Conservation (phyloP, 1,284 basidiomycete genomes). For the Neonothopanus nambi region DNA sequence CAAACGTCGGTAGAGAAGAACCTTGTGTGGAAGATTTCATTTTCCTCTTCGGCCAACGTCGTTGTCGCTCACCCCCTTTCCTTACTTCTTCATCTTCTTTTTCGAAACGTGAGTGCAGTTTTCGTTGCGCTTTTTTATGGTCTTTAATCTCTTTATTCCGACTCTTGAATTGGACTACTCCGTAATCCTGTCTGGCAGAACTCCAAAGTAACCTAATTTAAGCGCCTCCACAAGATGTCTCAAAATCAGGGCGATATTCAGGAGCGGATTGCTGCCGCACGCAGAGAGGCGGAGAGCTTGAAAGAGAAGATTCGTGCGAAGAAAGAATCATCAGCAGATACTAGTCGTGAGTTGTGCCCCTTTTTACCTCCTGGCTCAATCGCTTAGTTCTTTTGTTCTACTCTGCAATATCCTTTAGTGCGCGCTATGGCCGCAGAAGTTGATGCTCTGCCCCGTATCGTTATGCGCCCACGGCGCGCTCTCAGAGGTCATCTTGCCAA, state of each 20-base stretch:
- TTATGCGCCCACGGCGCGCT: constrained; percentile 93
- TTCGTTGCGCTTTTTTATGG: neutral
- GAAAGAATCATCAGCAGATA: constrained; percentile 94
- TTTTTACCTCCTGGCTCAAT: constrained; percentile 2
- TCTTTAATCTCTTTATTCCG: constrained; percentile 6
- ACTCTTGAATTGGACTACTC: neutral
- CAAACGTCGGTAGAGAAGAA: constrained; percentile 2
- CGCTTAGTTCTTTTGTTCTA: neutral
- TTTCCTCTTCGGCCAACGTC: neutral
- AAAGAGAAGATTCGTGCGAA: constrained; percentile 97
- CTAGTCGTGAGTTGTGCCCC: constrained; percentile 72
- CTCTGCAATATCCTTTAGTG: constrained; percentile 50
- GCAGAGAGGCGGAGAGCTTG: constrained; percentile 93
- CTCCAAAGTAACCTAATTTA: neutral
- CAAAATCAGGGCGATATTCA: constrained; percentile 86
- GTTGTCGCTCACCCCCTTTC: neutral
- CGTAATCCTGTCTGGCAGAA: neutral
- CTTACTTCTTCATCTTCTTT: neutral
- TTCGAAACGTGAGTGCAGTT: too few species aligned
- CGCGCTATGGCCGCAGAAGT: constrained; percentile 97
- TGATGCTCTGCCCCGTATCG: constrained; percentile 90
- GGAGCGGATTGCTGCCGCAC: constrained; percentile 93
- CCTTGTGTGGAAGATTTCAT: neutral
- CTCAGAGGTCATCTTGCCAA: constrained; percentile 97
- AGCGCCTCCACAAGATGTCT: constrained; percentile 51